Conservation (phyloP, 192 early-diverging fungal genomes). For the Ambispora gerdemannii region DNA sequence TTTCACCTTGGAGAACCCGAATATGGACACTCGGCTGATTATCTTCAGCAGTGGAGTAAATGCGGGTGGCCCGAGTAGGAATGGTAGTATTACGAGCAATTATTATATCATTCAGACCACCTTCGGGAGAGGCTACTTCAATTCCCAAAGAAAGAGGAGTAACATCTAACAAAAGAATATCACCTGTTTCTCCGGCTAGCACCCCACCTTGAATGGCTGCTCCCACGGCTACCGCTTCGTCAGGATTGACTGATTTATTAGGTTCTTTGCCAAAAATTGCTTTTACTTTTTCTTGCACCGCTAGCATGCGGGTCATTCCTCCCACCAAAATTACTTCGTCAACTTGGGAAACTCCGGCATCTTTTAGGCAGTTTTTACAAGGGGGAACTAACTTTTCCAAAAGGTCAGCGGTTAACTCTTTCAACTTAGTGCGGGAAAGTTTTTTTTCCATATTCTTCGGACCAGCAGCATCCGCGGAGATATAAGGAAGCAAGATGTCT, state of each 20-base stretch:
- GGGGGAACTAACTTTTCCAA: slow-evolving; percentile 84
- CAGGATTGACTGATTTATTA: slow-evolving; percentile 91
- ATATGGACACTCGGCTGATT: slow-evolving; percentile 83
- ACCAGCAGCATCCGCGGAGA: slow-evolving; percentile 83
- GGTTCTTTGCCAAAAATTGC: slow-evolving; percentile 79
- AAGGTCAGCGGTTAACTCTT: slow-evolving; percentile 93
- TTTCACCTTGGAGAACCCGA: slow-evolving; percentile 85
- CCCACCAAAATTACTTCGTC: slow-evolving; percentile 82
- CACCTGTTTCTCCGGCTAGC: no score
- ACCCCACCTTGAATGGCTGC: slow-evolving; percentile 87
- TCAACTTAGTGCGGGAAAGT: slow-evolving; percentile 93
- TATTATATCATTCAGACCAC: slow-evolving; percentile 80
- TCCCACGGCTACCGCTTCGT: slow-evolving; percentile 93
- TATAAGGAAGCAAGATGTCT: slow-evolving; percentile 80
- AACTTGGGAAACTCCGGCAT: slow-evolving; percentile 82
- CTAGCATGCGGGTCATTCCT: slow-evolving; percentile 92
- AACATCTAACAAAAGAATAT: slow-evolving; percentile 80
- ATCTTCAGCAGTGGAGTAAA: slow-evolving; percentile 81
- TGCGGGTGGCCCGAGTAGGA: slow-evolving; percentile 75
- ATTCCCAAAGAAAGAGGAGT: slow-evolving; percentile 82
- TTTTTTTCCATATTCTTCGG: slow-evolving; percentile 84
- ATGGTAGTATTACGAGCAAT: slow-evolving; percentile 82
- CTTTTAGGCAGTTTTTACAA: slow-evolving; percentile 87
- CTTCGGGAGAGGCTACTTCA: slow-evolving; percentile 80
- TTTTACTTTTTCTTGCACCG: slow-evolving; percentile 76